Evolutionary conservation across 805 yeast species (phyloP), one percentile per base, ranked within the genome.

Genomic region (Kregervanrija pseudodelftensis): DNA sequence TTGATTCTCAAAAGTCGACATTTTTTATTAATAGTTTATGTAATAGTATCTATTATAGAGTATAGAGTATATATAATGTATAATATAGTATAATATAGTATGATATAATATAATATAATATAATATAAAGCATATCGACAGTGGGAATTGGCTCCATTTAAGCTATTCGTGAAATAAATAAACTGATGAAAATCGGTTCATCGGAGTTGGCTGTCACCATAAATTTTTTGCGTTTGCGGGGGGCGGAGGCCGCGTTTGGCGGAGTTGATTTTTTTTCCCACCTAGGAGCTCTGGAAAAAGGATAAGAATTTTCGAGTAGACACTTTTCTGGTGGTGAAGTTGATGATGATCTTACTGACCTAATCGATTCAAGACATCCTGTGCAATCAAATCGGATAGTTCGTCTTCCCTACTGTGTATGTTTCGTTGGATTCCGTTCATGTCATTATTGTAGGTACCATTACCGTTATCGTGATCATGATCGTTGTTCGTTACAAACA

Each of bases 1-100:
- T 61, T 85, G 95, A 59, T 67, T 68, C 41, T 77, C 75, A 58
- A 72, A 85, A 1, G 93, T 55, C 13, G 52, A 34, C 58, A 56
- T 55, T 3, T 36, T 39, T n/a, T n/a, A n/a, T 12, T 33, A 7
- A 7, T 22, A 22, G 28, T 22, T 22, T 22, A 22, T 22, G 4
- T 22, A 22, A 22, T 22, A 22, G 28, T 22, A 22, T 22, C 4
- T 5, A 22, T 4, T 22, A 22, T 22, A 22, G 7, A 22, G 8
- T 22, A 22, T 22, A 22, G 28, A 22, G 8, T 4, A 22, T 22
- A 22, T 22, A 22, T 4, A 22, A 22, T 7, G 28, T 22, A 22
- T 22, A 22, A 22, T n/a, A n/a, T n/a, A n/a, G n/a, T n/a, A n/a
- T n/a, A n/a, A n/a, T n/a, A n/a, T n/a, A n/a, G 28, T 22, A 22